Evolutionary conservation across 805 yeast species (phyloP).

Genomic region (Tanozyma kutaoensis): DNA sequence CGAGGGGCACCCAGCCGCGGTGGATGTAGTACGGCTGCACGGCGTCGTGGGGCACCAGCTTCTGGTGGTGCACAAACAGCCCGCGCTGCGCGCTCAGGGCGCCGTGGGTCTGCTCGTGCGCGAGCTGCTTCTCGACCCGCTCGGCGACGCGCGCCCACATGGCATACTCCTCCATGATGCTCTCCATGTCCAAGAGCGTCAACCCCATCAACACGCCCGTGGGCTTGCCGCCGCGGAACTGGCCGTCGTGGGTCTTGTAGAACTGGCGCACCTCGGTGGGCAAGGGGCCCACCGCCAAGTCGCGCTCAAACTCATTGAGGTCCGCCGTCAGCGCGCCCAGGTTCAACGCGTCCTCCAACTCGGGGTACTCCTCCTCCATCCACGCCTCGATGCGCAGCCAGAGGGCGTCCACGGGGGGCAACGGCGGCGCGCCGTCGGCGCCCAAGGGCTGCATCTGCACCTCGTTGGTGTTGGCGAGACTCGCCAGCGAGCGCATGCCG

Average conservation of each 20-base stretch:
- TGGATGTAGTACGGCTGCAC: conserved; percentile 22
- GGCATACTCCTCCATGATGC: conserved; percentile 25
- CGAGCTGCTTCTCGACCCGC: conserved; percentile 24
- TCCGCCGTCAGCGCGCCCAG: conserved; percentile 31
- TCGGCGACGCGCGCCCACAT: conserved; percentile 29
- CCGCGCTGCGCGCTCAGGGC: not conserved
- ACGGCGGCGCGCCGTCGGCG: conserved; percentile 35
- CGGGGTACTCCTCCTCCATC: conserved; percentile 33
- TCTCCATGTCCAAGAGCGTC: conserved; percentile 27
- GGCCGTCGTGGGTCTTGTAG: conserved; percentile 33
- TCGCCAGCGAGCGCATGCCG: conserved; percentile 28
- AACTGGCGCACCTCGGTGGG: conserved; percentile 31
- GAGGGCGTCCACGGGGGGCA: conserved; percentile 30
- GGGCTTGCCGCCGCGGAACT: conserved; percentile 30
- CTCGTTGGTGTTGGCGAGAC: conserved; percentile 24
- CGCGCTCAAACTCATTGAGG: conserved; percentile 32
- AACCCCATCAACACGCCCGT: conserved; percentile 32
- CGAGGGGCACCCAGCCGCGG: conserved; percentile 9
- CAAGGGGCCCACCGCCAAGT: conserved; percentile 27
- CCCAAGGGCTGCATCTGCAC: conserved; percentile 31
- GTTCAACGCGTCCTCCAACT: conserved; percentile 28
- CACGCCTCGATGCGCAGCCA: conserved; percentile 30
- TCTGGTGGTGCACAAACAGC: conserved; percentile 15
- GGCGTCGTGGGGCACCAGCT: conserved; percentile 24
- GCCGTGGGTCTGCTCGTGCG: conserved; percentile 9